Base-by-base conservation (phyloP, 352 stramenopile genomes). In the Salisapilia sapeloensis region DNA sequence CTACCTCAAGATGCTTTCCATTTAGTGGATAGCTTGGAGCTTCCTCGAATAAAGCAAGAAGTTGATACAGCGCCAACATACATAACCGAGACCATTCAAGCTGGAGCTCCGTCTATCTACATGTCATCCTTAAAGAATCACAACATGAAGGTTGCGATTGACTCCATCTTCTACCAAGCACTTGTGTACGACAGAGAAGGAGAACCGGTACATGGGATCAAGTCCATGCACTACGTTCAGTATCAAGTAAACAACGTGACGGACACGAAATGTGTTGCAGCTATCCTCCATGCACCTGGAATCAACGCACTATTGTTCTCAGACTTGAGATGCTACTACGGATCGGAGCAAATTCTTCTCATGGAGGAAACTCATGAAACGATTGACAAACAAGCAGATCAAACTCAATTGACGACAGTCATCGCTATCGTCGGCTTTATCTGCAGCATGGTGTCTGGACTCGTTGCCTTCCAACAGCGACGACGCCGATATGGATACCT, bases 271-370 rank as follows among this genome's bases (percentile, higher is more conserved):
- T 79, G 63, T 31, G 61, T 75, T 36, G 18, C 70, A 13, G 60
- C 66, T 3, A 40, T 79, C 15, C 46, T 57, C 31, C 54, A 75
- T 28, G 38, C 60, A 1, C 33, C 46, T 3, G 50, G 46, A 12
- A 31, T 75, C 34, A 65, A 51, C 30, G 61, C 58, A 22, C 51
- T 79, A 16, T 56, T 69, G 33, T 79, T 70, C 50, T 50, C 51
- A 10, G 63, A 79, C 28, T 45, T 38, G 2, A 38, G 67, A 9
- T 79, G 63, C 46, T 79, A 65, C 35, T 46, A 64, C 6, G 44
- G 33, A 38, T 10, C 32, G 34, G 15, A 35, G 28, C 23, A 44
- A 43, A n/a, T n/a, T n/a, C n/a, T n/a, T n/a, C n/a, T n/a, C n/a
- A n/a, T 53, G 48, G n/a, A 36, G 32, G 0, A 21, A 26, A 2